A percentile compares a stretch with the other conserved stretches of the same genome.
Evolutionary conservation across 345 rosid species (phyloP).

Genomic region (Brassica carinata): DNA sequence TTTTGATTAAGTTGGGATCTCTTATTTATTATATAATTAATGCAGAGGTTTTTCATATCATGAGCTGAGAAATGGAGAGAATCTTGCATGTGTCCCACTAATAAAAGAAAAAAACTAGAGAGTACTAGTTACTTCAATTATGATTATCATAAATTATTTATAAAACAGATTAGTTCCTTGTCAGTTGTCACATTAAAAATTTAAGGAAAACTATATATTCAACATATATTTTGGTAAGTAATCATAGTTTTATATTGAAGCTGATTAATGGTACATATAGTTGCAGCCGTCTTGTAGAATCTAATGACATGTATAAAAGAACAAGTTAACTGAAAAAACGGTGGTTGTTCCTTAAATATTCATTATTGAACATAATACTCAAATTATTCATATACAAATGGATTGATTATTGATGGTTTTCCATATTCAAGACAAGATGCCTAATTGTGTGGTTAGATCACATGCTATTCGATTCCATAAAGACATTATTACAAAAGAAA

Average conservation of each 20-base stretch:
- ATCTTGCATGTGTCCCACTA: conserved; percentile 35
- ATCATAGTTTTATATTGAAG: background rate
- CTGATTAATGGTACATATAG: conserved; percentile 10
- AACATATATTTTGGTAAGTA: background rate
- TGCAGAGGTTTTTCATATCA: conserved; percentile 4
- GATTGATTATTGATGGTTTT: conserved; percentile 8
- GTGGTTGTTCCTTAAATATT: conserved; percentile 16
- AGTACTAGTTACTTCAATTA: conserved; percentile 13
- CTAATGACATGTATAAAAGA: conserved; percentile 11
- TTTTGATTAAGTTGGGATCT: conserved; percentile 8
- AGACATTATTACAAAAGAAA: conserved; percentile 10
- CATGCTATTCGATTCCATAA: conserved; percentile 38
- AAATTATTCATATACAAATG: background rate
- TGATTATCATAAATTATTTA: background rate
- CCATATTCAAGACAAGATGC: conserved; percentile 41
- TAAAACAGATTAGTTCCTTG: background rate
- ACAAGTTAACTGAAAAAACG: conserved; percentile 40
- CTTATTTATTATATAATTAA: background rate
- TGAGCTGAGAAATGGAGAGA: conserved; percentile 24
- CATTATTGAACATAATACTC: conserved; percentile 16
- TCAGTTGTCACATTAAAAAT: conserved; percentile 7
- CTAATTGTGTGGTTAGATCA: conserved; percentile 28
- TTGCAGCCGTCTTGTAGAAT: conserved; percentile 22
- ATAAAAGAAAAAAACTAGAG: background rate
- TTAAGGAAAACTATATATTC: background rate